Evolutionary conservation across 352 stramenopile species (phyloP), one percentile per base, ranked within the genome.

Genomic region (Phytophthora nicotianae): DNA sequence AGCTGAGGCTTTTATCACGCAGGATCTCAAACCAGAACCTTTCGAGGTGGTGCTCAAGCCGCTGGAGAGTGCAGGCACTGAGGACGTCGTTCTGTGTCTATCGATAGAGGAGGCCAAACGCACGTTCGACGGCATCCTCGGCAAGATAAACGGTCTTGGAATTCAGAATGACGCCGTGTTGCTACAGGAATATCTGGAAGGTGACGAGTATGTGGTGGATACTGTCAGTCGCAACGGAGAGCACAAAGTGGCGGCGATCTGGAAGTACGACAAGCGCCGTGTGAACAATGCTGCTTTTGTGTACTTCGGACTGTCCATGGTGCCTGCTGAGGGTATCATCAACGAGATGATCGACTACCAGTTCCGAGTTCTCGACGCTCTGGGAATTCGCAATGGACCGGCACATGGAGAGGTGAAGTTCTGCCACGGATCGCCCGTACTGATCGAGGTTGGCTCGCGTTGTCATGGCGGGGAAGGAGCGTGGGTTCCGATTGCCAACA

Each of bases 231-330:
- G 86, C 47, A 77, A 97, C 63, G 96, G 96, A 5, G 67, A 94
- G 50, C 90, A 98, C 75, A 99, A 99, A 65, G 88, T 98, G 42
- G 90, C 91, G 32, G 96, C 95, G 17, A 86, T 99, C 11, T 99
- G 97, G 97, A 96, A 97, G 70, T 99, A 99, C 70, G 97, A 99
- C 74, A 99, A 99, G 81, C 83, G 97, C 40, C 81, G 86, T 8
- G 89, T 97, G 35, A 98, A 99, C 68, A 72, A 93, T 49, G 93
- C 92, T 5, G 89, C 92, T 14, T 99, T 98, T 70, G 96, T 99
- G 7, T 99, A 99, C 73, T 98, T 95, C 51, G 83, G 84, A 5
- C 60, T 95, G 13, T 93, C 84, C 16, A 61, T 93, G 53, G 81
- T 92, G 11, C 83, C 86, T 26, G 83, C 81, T 10, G 71, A 81